Evolutionary conservation across 352 stramenopile genomes (phyloP).

Genomic region (Plasmopara halstedii): DNA sequence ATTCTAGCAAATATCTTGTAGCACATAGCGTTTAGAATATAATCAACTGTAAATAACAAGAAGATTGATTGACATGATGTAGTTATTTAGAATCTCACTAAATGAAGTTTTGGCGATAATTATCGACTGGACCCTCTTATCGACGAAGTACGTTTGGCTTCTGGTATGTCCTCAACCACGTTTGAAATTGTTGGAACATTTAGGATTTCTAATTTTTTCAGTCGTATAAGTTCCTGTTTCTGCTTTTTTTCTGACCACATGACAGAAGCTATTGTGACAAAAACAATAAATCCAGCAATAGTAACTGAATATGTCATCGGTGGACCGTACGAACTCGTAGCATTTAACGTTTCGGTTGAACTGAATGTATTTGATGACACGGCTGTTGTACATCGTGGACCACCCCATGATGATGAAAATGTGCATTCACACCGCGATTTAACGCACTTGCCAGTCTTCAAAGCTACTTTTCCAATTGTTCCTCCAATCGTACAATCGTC

Average conservation of each 20-base stretch:
- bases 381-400: conserved; percentile 51
- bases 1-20: too few species aligned
- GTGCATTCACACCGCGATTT: conserved; percentile 40
- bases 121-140: conserved; percentile 12
- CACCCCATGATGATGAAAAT: conserved; percentile 44
- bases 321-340: conserved; percentile 33
- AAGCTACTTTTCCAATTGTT: conserved; percentile 1
- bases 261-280: not conserved
- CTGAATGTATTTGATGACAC: too few species aligned
- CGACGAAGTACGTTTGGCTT: too few species aligned
- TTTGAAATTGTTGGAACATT: too few species aligned
- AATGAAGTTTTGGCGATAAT: conserved; percentile 47
- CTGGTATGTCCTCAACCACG: too few species aligned
- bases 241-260: not conserved
- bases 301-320: conserved; percentile 27
- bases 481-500: conserved; percentile 40
- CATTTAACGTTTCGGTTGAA: not conserved
- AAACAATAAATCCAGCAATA: not conserved
- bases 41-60: not conserved
- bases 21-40: conserved; percentile 7
- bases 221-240: not conserved
- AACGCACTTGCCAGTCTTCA: conserved; percentile 39
- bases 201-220: too few species aligned
- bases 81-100: conserved; percentile 12
- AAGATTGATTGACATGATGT: not conserved